Evolutionary conservation across 1,284 basidiomycete genomes (phyloP).

Genomic region (Moesziomyces globuligerus): DNA sequence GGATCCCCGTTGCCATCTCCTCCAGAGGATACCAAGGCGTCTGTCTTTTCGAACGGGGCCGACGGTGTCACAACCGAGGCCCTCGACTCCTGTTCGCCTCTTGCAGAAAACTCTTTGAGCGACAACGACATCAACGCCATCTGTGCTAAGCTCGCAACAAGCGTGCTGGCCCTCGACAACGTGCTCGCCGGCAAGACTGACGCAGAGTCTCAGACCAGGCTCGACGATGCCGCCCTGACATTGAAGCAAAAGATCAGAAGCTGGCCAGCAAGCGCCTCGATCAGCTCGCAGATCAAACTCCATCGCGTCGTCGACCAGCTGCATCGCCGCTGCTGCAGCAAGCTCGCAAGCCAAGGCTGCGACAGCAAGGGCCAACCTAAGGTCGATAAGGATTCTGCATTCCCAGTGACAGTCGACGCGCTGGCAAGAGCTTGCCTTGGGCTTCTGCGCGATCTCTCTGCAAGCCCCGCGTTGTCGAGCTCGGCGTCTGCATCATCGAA

Average conservation of each 20-base stretch:
- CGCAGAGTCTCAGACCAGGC: slow-evolving; percentile 19
- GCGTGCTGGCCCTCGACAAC: slow-evolving; percentile 40
- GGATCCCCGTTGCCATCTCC: not conserved
- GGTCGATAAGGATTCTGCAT: slow-evolving; percentile 9
- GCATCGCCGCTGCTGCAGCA: slow-evolving; percentile 37
- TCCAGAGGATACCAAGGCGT: not conserved
- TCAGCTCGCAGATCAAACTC: slow-evolving; percentile 37
- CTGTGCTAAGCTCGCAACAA: slow-evolving; percentile 25
- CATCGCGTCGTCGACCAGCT: slow-evolving; percentile 46
- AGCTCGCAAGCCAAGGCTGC: slow-evolving; percentile 29
- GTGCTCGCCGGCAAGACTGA: slow-evolving; percentile 21
- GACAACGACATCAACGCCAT: slow-evolving; percentile 21
- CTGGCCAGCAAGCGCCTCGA: slow-evolving; percentile 25
- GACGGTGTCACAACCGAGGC: not conserved
- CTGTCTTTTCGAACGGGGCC: not conserved
- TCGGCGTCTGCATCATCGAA: not conserved
- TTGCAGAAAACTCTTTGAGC: not conserved
- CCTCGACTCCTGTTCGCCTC: not conserved
- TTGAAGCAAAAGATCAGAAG: slow-evolving; percentile 4
- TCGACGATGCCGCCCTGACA: slow-evolving; percentile 20
- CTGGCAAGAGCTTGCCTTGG: slow-evolving; percentile 32
- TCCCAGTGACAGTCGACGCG: slow-evolving; percentile 11
- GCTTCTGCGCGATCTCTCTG: slow-evolving; percentile 21
- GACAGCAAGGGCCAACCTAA: slow-evolving; percentile 40
- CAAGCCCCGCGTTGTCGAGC: not conserved